These are phyloP conservation scores for Meira miltonrushii DNA, from an alignment of 1,284 basidiomycete genomes.

Conservation along the genomic window DNA sequence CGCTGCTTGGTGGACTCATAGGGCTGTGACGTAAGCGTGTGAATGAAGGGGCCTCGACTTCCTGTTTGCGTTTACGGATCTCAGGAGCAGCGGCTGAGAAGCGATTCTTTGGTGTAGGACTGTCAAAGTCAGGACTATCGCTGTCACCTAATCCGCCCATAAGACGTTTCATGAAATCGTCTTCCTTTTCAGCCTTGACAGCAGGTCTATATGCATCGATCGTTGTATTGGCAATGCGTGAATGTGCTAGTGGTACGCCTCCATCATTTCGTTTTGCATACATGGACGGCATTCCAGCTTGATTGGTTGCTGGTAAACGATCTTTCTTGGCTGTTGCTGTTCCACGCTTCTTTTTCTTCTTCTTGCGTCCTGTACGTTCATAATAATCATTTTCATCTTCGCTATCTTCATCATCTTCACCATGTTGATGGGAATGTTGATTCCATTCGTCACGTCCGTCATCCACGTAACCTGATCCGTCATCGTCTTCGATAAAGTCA, in stretches of 20 bases:
- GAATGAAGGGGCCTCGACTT: conserved; percentile 12
- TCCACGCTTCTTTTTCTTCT: conserved; percentile 37
- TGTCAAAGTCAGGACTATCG: background rate
- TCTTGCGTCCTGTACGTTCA: conserved; percentile 44
- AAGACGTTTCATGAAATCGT: conserved; percentile 48
- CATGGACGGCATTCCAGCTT: conserved; percentile 8
- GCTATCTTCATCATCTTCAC: conserved; percentile 50
- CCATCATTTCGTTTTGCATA: background rate
- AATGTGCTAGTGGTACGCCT: background rate
- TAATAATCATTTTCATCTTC: conserved; percentile 48
- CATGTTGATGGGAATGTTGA: conserved; percentile 9
- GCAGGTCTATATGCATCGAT: conserved; percentile 29
- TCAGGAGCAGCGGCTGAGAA: background rate
- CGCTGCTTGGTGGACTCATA: conserved; percentile 15
- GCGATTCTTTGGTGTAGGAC: background rate
- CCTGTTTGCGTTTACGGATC: conserved; percentile 25
- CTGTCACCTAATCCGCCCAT: conserved; percentile 38
- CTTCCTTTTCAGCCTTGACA: conserved; percentile 43
- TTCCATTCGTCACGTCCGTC: conserved; percentile 90
- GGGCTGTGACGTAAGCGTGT: conserved; percentile 20
- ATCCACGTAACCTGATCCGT: conserved; percentile 84
- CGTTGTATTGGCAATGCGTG: background rate
- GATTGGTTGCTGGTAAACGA: background rate
- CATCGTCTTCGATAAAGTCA: conserved; percentile 89
- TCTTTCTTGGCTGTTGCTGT: conserved; percentile 2